These are phyloP conservation scores for Pseudogymnoascus sp. DNA, from an alignment of 2,329 filamentous ascomycete genomes.

Conservation along the genomic window DNA sequence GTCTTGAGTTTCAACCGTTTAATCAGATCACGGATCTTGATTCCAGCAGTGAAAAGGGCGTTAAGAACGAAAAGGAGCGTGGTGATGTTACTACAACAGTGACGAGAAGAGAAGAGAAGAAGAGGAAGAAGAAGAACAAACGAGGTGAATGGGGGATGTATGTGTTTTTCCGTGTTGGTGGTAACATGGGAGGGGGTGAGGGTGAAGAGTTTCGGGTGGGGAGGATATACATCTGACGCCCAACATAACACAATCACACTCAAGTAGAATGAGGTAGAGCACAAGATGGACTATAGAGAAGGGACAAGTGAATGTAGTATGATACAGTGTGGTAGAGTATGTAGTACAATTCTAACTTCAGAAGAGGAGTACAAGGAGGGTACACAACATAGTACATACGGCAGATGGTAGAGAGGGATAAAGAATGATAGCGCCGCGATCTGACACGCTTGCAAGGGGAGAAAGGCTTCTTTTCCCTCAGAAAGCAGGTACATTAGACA, in stretches of 20 bases:
- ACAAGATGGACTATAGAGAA: neutral
- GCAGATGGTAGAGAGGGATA: neutral
- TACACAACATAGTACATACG: neutral
- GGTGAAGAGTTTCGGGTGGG: neutral
- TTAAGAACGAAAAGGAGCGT: conserved; percentile 17
- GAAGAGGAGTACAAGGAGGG: neutral
- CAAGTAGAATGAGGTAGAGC: neutral
- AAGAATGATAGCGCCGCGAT: neutral
- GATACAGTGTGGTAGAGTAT: neutral
- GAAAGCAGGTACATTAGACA: too few species aligned
- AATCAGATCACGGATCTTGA: conserved; percentile 12
- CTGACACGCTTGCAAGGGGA: neutral
- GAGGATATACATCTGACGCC: neutral
- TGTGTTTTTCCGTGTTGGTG: neutral
- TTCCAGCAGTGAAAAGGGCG: conserved; percentile 11
- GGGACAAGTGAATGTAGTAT: neutral
- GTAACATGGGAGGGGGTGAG: neutral
- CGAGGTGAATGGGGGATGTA: neutral
- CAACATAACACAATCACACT: neutral
- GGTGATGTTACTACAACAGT: neutral
- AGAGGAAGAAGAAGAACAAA: neutral
- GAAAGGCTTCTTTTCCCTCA: neutral
- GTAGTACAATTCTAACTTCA: neutral
- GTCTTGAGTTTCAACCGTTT: neutral
- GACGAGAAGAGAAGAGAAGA: conserved; percentile 4